Percentiles rank a stretch among this genome's conserved stretches.
These are phyloP conservation scores for Polygonum maritimum DNA, from an alignment of 148 eudicot species.

Conservation along the genomic window DNA sequence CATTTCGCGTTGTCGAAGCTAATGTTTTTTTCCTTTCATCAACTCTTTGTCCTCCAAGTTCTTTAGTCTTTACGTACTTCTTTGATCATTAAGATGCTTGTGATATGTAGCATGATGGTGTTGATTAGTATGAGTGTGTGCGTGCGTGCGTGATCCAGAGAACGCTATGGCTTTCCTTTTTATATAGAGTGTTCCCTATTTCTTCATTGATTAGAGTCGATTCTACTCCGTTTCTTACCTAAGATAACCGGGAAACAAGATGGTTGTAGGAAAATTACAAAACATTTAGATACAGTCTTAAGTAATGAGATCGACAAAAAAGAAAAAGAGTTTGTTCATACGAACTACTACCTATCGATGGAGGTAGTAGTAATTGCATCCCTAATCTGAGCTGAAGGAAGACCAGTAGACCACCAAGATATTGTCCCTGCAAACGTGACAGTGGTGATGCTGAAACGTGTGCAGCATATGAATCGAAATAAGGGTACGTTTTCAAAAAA, in stretches of 20 bases:
- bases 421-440: background rate
- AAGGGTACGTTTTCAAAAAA: no score
- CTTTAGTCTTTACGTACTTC: no score
- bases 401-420: background rate
- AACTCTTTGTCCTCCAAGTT: no score
- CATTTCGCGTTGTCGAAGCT: constrained; percentile 57
- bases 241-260: background rate
- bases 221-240: background rate
- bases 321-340: background rate
- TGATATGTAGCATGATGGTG: no score
- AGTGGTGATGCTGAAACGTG: background rate
- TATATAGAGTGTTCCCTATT: background rate
- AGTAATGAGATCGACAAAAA: background rate
- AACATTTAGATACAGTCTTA: background rate
- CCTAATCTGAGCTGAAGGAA: no score
- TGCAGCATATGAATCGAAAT: background rate
- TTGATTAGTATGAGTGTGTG: background rate
- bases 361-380: no score
- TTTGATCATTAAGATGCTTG: background rate
- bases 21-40: background rate
- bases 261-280: background rate
- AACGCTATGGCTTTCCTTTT: background rate
- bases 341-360: background rate
- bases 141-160: background rate
- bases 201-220: background rate